Conservation (phyloP, 2,329 filamentous ascomycete genomes). For the Thielaviopsis ethacetica region DNA sequence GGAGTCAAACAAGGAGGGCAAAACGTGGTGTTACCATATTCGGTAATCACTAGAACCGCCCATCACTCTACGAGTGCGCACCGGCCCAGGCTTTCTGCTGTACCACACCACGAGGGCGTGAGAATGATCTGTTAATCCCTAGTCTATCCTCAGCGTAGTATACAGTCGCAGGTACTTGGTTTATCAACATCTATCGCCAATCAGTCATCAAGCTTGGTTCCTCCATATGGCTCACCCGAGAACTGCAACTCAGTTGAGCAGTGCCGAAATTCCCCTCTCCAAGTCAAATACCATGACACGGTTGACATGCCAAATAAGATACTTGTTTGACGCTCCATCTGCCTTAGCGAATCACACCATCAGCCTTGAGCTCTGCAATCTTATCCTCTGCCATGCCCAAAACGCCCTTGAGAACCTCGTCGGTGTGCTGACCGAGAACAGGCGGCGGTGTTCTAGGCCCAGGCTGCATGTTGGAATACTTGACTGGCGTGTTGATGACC, state of each 20-base stretch:
- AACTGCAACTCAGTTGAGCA: not conserved
- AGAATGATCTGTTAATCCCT: constrained; percentile 3
- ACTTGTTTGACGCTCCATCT: not conserved
- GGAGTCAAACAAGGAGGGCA: not conserved
- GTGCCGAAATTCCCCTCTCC: not conserved
- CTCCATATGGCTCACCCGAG: not conserved
- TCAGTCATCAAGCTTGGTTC: not conserved
- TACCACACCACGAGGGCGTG: constrained; percentile 1
- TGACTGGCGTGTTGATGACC: constrained; percentile 85
- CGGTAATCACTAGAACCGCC: not conserved
- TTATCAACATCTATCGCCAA: not conserved
- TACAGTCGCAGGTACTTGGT: not conserved
- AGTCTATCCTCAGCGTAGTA: not conserved
- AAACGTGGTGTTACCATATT: not conserved
- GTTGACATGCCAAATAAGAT: not conserved
- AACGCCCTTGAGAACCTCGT: constrained; percentile 52
- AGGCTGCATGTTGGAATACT: constrained; percentile 72
- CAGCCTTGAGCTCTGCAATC: constrained; percentile 44
- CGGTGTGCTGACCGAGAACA: constrained; percentile 71
- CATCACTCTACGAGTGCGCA: not conserved
- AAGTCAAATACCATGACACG: not conserved
- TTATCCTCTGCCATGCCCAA: constrained; percentile 42
- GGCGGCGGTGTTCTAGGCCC: constrained; percentile 65
- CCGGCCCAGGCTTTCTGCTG: not conserved
- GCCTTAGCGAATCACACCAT: constrained; percentile 45